phyloP scores from a whole-genome alignment of 2,329 filamentous ascomycete genomes.

The Incumbomyces delicatus region DNA sequence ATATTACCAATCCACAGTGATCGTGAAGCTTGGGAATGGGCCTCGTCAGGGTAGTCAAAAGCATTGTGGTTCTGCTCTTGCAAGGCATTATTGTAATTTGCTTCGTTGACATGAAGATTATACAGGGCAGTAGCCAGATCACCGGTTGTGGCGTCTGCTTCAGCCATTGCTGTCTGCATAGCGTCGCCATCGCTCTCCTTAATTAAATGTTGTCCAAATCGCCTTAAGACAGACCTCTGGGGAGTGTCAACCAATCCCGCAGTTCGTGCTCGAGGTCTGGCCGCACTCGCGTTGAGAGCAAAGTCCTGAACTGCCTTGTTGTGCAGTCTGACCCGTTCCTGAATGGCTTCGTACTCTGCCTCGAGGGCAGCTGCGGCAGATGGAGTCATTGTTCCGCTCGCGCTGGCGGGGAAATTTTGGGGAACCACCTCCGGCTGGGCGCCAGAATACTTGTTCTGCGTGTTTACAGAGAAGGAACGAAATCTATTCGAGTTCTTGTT shows the following conservation, averaged over 20 bases:
- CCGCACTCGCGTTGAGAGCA: conserved; percentile 71
- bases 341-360: conserved; percentile 50
- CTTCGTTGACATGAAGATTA: conserved; percentile 14
- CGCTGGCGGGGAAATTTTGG: conserved; percentile 43
- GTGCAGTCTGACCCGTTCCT: conserved; percentile 70
- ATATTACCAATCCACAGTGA: conserved; percentile 97
- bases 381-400: conserved; percentile 52
- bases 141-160: conserved; percentile 10
- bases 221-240: conserved; percentile 53
- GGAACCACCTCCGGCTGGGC: conserved; percentile 68
- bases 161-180: conserved; percentile 8
- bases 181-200: conserved; percentile 7
- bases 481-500: conserved; percentile 75
- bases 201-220: conserved; percentile 59
- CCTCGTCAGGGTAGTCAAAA: conserved; percentile 63
- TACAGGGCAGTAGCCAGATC: conserved; percentile 15
- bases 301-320: conserved; percentile 91
- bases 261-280: conserved; percentile 77
- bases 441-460: conserved; percentile 88
- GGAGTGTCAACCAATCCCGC: conserved; percentile 79
- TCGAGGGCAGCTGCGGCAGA: conserved; percentile 44
- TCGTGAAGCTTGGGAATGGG: conserved; percentile 71
- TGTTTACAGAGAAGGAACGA: conserved; percentile 96
- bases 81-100: conserved; percentile 1
- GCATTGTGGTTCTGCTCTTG: conserved; percentile 3